A percentile compares a stretch with the other conserved stretches of the same genome.
Conservation (phyloP, 768 basidiomycete genomes). For the Butyriboletus loyo region DNA sequence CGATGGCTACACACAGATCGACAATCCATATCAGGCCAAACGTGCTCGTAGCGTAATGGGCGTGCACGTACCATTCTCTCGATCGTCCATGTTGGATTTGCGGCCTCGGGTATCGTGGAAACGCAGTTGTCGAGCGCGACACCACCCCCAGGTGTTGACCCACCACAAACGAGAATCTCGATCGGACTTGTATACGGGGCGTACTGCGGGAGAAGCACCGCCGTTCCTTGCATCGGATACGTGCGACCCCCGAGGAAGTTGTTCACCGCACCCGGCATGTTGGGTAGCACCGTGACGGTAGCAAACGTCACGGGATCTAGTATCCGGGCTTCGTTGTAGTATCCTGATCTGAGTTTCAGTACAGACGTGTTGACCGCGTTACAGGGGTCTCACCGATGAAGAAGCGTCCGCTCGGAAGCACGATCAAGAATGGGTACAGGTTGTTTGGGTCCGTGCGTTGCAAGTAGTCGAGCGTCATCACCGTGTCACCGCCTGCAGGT, state of each 20-base stretch:
- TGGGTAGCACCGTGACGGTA: slow-evolving; percentile 59
- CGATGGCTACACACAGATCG: slow-evolving; percentile 46
- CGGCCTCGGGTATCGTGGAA: slow-evolving; percentile 59
- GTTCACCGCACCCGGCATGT: slow-evolving; percentile 72
- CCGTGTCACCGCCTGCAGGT: slow-evolving; percentile 60
- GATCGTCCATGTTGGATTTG: slow-evolving; percentile 61
- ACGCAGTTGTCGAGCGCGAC: slow-evolving; percentile 68
- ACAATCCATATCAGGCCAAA: background rate
- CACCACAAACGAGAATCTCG: slow-evolving; percentile 72
- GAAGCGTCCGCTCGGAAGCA: slow-evolving; percentile 66
- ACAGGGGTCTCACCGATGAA: slow-evolving; percentile 71
- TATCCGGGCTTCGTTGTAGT: slow-evolving; percentile 80
- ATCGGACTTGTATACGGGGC: slow-evolving; percentile 74
- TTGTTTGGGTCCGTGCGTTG: slow-evolving; percentile 75
- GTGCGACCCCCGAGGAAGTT: slow-evolving; percentile 71
- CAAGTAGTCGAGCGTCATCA: slow-evolving; percentile 62
- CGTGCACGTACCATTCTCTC: slow-evolving; percentile 68
- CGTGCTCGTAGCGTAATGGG: background rate
- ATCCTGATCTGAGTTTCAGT: no score
- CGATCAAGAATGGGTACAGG: slow-evolving; percentile 72
- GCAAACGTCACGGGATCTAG: slow-evolving; percentile 63
- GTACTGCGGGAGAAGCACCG: slow-evolving; percentile 64
- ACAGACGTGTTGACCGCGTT: no score
- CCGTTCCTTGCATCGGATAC: slow-evolving; percentile 74
- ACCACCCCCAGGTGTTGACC: slow-evolving; percentile 56